Evolutionary conservation across 2,329 filamentous ascomycete species (phyloP).

Genomic region (Aspergillus awamori): DNA sequence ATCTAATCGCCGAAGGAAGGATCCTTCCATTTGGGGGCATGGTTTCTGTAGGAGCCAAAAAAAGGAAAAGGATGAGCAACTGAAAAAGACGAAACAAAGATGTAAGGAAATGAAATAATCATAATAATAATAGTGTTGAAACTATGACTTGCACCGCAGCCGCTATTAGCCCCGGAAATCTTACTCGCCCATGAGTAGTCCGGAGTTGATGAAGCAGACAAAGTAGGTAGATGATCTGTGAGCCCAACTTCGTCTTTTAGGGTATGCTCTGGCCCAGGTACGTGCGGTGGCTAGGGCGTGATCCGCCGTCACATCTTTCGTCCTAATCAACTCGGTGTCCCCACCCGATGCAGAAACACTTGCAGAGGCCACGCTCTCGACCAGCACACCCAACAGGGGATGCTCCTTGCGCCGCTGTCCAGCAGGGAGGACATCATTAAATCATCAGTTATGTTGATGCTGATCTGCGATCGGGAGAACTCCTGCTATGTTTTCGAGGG

Average conservation of each 20-base stretch:
- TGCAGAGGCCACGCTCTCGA: slow-evolving; percentile 40
- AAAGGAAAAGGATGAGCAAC: too few relatives aligned
- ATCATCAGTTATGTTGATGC: not conserved
- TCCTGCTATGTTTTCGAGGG: not conserved
- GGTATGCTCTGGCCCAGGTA: slow-evolving; percentile 27
- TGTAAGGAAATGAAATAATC: not conserved
- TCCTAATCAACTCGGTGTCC: slow-evolving; percentile 29
- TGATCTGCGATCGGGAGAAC: not conserved
- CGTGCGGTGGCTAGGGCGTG: slow-evolving; percentile 32
- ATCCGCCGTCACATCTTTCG: slow-evolving; percentile 39
- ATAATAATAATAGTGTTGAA: not conserved
- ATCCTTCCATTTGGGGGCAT: not conserved
- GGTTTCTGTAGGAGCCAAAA: not conserved
- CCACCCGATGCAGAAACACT: slow-evolving; percentile 34
- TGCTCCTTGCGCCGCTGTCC: slow-evolving; percentile 17
- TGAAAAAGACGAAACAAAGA: not conserved
- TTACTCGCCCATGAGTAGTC: slow-evolving; percentile 8
- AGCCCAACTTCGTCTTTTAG: slow-evolving; percentile 1
- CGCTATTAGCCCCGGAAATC: slow-evolving; percentile 22
- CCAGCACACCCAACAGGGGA: slow-evolving; percentile 30
- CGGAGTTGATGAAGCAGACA: not conserved
- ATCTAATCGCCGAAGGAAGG: not conserved
- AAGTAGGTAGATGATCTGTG: slow-evolving; percentile 1
- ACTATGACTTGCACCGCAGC: slow-evolving; percentile 21
- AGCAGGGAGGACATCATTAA: slow-evolving; percentile 8